Evolutionary conservation across 2,329 filamentous ascomycete genomes (phyloP), one percentile per base, ranked within the genome.

Genomic region (Rasamsonia emersonii): DNA sequence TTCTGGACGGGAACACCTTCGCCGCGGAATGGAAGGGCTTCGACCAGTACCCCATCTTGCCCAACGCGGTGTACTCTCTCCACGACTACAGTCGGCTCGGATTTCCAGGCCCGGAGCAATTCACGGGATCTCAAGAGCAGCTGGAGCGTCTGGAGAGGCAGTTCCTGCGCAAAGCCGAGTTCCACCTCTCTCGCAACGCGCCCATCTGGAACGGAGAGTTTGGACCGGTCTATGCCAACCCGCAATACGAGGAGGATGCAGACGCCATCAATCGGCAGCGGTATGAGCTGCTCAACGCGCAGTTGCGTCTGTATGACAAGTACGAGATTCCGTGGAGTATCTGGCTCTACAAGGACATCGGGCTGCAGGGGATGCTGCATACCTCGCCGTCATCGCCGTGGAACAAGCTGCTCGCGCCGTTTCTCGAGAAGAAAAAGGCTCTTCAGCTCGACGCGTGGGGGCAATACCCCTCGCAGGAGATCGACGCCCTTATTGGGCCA

Each of bases 261-360:
- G 52, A 58, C 5, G 46, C 49, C 5, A 59, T 61, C 28, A 68
- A 70, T 32, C 46, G 60, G 31, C 54, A 60, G 26, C 53, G 67
- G 3, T 67, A 67, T 43, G 56, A 61, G 17, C 52, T 71, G 19
- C 55, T 71, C 3, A 59, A 61, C 9, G 59, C 62, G 10, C 67
- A 71, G 44, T 49, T 75, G 18, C 49, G 53, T 8, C 67, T 75
- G 24, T 75, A 75, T 46, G 63, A 67, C 32, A 63, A 67, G 48
- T 51, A 68, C 36, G 50, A 62, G 29, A 69, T 71, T 20, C 59
- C 62, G 32, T 79, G 74, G 75, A 68, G 58, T 9, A 79, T 79
- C 44, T 75, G 71, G 71, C 51, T 71, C 0, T 75, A 73, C 51
- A 75, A 75, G 46, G 70, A 75, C 36, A 65, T 75, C 23, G 69